A percentile compares a stretch with the other conserved stretches of the same genome.
phyloP scores from a whole-genome alignment of 768 basidiomycete species.

The Pilatotrama ljubarskyi region DNA sequence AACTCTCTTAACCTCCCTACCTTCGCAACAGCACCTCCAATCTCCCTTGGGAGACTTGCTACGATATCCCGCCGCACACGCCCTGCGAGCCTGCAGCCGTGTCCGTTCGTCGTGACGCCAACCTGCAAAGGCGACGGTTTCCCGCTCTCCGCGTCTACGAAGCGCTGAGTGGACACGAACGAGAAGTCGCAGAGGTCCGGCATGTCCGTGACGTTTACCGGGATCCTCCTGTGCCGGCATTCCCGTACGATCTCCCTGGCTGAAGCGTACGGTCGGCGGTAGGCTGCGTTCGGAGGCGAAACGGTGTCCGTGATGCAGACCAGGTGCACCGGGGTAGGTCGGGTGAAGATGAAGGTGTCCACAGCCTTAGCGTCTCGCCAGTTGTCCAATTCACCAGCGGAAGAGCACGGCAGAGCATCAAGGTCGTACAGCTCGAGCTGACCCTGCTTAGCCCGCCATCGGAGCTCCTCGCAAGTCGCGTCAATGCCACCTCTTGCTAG shows the following conservation, averaged over 20 bases:
- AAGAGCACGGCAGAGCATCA: conserved; percentile 43
- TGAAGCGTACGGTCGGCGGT: conserved; percentile 49
- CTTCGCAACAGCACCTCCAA: conserved; percentile 73
- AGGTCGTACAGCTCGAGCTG: conserved; percentile 64
- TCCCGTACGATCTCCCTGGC: conserved; percentile 57
- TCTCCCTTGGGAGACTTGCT: conserved; percentile 64
- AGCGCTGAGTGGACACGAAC: conserved; percentile 84
- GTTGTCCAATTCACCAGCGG: conserved; percentile 1
- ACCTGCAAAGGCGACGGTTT: conserved; percentile 62
- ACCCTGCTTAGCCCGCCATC: conserved; percentile 54
- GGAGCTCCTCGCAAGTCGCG: conserved; percentile 68
- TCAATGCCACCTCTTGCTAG: conserved; percentile 50
- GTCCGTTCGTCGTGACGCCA: conserved; percentile 87
- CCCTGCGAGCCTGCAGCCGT: conserved; percentile 82
- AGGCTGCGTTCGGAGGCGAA: conserved; percentile 31
- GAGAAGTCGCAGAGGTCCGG: conserved; percentile 87
- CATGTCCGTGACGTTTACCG: conserved; percentile 85
- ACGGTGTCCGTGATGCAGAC: conserved; percentile 85
- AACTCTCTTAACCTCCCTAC: conserved; percentile 68
- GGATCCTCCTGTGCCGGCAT: conserved; percentile 61
- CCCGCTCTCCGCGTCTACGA: conserved; percentile 51
- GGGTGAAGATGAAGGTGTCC: conserved; percentile 44
- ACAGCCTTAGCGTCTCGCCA: conserved; percentile 47
- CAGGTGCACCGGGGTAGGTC: conserved; percentile 42
- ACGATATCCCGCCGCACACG: conserved; percentile 85